Base-by-base conservation (phyloP, 1,139 yeast genomes). In the Candida sanyaensis region DNA sequence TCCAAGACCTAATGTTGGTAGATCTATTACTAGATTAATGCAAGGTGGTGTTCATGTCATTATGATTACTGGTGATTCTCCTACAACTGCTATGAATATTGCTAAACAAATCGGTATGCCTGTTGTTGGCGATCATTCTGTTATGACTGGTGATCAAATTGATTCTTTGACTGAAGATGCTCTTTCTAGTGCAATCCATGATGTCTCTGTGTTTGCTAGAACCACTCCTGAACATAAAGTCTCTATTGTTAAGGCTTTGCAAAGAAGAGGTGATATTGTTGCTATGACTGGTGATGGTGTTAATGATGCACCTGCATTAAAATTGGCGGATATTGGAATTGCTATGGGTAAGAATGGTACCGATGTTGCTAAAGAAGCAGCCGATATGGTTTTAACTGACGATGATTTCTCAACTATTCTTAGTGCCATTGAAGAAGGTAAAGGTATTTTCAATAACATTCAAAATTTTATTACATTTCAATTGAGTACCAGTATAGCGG, bases 221-320 rank as follows among this genome's bases (percentile, higher is more conserved):
- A 92, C 97, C 9, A 87, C 97, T 0, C 99, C 99, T 1, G 96
- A 92, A 63, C 97, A 93, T 71, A 93, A 93, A 66, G 88, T 93
- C 51, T 78, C 88, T 46, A 93, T 93, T 67, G 96, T 93, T 31
- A 82, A 88, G 61, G 97, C 97, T 0, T 77, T 93, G 57, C 97
- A 93, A 67, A 79, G 84, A 62, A 81, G 96, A 59, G 98, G 97
- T 42, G 97, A 93, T 66, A 86, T 92, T 53, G 99, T 93, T 43
- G 99, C 97, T 37, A 93, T 93, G 99, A 93, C 98, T 9, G 99
- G 99, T 56, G 99, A 93, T 68, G 99, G 99, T 69, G 99, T 93
- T 27, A 93, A 93, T 64, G 99, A 93, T 70, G 97, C 99, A 0
- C 99, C 99, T n/a, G 98, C 99, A 5, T 79, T 93, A 60, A 93